These are phyloP conservation scores for Orobanche coerulescens DNA, from an alignment of 257 asterid species.

Conservation along the genomic window DNA sequence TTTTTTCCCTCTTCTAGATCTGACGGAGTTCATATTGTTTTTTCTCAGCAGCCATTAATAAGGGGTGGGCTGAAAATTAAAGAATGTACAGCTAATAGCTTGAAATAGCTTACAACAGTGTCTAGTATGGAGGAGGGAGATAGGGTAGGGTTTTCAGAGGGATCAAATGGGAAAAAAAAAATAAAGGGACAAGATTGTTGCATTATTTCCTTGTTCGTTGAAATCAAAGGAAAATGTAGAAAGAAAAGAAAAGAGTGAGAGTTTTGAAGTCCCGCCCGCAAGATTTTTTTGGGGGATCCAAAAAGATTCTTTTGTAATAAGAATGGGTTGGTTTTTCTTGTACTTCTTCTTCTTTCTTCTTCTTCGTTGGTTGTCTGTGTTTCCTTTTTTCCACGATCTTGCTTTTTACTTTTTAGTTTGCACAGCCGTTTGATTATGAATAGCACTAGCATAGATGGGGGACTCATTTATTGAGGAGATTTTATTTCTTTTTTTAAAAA, in stretches of 20 bases:
- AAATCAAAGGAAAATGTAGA: conserved; percentile 15
- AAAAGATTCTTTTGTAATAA: conserved; percentile 18
- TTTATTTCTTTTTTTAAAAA: background rate
- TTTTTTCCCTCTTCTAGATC: conserved; percentile 27
- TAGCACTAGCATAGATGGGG: background rate
- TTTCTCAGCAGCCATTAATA: conserved; percentile 22
- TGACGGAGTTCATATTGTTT: conserved; percentile 8
- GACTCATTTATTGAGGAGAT: background rate
- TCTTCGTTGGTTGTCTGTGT: background rate
- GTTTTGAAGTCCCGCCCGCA: conserved; percentile 20
- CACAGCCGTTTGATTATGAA: background rate
- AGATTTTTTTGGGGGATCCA: conserved; percentile 19
- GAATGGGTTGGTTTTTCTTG: background rate
- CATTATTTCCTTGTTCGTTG: background rate
- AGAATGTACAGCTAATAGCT: conserved; percentile 25
- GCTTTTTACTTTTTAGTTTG: background rate
- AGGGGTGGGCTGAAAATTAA: conserved; percentile 28
- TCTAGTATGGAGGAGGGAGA: background rate
- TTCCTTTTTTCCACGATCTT: background rate
- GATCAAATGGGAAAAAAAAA: background rate
- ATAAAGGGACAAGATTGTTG: background rate
- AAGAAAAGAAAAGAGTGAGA: conserved; percentile 1
- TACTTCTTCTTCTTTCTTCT: background rate
- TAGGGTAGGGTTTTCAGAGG: conserved; percentile 20
- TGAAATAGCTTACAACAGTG: background rate